Conservation (phyloP, 73 alveolate genomes). For the Paramecium sonneborni region DNA sequence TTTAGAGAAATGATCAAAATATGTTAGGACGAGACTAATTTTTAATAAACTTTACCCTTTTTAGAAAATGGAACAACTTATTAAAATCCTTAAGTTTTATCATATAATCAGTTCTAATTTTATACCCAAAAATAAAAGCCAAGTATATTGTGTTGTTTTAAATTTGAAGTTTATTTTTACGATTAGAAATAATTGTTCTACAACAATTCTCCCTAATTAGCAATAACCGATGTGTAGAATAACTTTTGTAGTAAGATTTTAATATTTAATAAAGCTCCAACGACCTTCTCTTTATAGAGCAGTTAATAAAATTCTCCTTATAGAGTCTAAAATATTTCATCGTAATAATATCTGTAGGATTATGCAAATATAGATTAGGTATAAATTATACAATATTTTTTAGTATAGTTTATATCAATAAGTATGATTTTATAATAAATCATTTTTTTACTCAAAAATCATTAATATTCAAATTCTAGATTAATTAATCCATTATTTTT, state of each 20-base stretch:
- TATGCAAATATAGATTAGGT: background rate
- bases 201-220: background rate
- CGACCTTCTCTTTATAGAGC: no score
- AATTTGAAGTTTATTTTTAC: background rate
- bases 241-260: background rate
- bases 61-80: background rate
- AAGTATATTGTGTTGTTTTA: background rate
- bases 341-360: background rate
- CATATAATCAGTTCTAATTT: background rate
- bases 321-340: background rate
- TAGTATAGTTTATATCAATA: conserved; percentile 18
- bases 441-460: background rate
- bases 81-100: background rate
- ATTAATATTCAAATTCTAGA: background rate
- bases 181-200: background rate
- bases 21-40: background rate
- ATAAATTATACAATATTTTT: background rate
- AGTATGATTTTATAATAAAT: background rate
- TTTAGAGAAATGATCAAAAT: background rate
- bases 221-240: background rate
- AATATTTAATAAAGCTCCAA: background rate
- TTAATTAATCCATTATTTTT: background rate
- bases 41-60: background rate
- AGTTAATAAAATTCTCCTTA: background rate
- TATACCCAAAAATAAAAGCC: background rate